Conservation (phyloP, 352 stramenopile species). For the Phytopythium oedochilum region DNA sequence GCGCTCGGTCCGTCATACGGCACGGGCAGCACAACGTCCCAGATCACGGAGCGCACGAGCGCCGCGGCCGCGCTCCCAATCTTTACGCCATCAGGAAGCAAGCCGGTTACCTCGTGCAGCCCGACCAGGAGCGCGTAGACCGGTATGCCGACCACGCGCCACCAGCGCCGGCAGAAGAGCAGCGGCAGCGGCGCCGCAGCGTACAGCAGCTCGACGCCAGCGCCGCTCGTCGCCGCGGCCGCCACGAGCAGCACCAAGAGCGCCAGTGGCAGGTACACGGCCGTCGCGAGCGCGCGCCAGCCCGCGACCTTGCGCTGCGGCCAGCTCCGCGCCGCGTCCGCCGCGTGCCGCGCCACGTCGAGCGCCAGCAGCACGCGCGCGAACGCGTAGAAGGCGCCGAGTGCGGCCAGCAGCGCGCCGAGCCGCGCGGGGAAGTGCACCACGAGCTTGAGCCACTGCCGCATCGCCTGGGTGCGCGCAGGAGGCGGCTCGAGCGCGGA, state of each 20-base stretch:
- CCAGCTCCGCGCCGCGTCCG: conserved; percentile 30
- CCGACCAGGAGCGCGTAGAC: conserved; percentile 54
- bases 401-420: conserved; percentile 33
- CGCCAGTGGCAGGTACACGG: conserved; percentile 41
- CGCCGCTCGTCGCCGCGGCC: neutral
- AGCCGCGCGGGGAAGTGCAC: conserved; percentile 61
- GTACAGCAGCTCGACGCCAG: conserved; percentile 34
- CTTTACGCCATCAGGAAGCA: neutral
- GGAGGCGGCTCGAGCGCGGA: too few relatives aligned
- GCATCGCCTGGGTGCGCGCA: conserved; percentile 11
- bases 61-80: neutral
- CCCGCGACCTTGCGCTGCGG: conserved; percentile 3
- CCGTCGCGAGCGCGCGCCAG: conserved; percentile 1
- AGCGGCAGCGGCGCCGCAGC: conserved; percentile 58
- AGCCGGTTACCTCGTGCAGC: neutral
- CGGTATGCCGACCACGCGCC: conserved; percentile 59
- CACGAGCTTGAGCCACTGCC: conserved; percentile 49
- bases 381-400: conserved; percentile 65
- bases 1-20: conserved; percentile 11
- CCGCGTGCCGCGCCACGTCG: conserved; percentile 17
- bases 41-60: neutral
- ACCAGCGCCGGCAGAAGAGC: conserved; percentile 35
- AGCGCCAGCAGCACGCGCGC: conserved; percentile 63
- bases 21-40: conserved; percentile 23
- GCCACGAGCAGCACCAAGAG: conserved; percentile 16